These are phyloP conservation scores for Penicillium brevicompactum DNA, from an alignment of 2,329 filamentous ascomycete genomes.

Conservation along the genomic window DNA sequence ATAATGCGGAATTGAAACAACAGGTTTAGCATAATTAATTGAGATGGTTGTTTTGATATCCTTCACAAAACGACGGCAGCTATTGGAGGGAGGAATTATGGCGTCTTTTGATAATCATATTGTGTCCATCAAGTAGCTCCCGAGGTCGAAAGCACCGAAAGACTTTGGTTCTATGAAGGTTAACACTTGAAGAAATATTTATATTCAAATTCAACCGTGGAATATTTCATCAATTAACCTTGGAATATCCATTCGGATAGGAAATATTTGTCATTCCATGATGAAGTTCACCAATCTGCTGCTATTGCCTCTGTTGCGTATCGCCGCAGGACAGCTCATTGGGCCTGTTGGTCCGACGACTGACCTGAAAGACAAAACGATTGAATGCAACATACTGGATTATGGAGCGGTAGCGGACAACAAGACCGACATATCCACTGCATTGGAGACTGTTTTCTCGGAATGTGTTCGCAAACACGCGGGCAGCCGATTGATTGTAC, in stretches of 20 bases:
- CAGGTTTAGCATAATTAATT: too few species aligned
- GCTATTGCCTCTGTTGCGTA: neutral
- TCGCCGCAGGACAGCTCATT: constrained; percentile 9
- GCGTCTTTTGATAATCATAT: neutral
- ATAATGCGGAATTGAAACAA: too few species aligned
- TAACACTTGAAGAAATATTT: too few species aligned
- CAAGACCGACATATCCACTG: constrained; percentile 12
- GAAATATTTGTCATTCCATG: neutral
- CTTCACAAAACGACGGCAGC: too few species aligned
- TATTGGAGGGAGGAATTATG: neutral
- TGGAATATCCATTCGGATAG: too few species aligned
- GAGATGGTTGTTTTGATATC: too few species aligned
- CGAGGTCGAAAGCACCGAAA: too few species aligned
- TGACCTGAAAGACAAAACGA: constrained; percentile 2
- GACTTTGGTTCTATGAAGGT: too few species aligned
- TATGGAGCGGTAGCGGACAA: constrained; percentile 17
- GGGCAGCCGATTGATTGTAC: constrained; percentile 29
- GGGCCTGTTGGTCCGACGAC: constrained; percentile 16
- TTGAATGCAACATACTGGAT: constrained; percentile 16
- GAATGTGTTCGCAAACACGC: constrained; percentile 17
- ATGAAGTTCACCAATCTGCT: neutral
- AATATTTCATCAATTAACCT: too few species aligned
- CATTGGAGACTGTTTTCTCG: constrained; percentile 23
- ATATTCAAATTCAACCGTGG: too few species aligned
- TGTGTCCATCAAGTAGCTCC: neutral